These are phyloP conservation scores for Mucor circinelloides DNA, from an alignment of 371 early-diverging fungal genomes.

Conservation along the genomic window DNA sequence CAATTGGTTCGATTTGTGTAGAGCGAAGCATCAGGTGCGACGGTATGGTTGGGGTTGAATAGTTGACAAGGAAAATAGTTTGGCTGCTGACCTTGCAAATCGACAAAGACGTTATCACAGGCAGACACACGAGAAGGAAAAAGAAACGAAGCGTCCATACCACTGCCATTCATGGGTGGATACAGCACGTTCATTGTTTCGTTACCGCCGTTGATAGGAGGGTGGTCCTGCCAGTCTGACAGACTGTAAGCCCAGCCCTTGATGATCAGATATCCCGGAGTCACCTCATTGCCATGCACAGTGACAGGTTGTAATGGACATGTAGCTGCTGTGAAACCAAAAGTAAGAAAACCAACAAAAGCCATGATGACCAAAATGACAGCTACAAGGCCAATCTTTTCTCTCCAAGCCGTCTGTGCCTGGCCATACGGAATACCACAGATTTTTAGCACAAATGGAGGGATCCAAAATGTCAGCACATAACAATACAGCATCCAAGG, in stretches of 20 bases:
- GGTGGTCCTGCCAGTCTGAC: conserved; percentile 53
- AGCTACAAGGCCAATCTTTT: conserved; percentile 79
- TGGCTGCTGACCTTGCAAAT: conserved; percentile 39
- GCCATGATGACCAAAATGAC: conserved; percentile 58
- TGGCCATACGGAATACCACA: conserved; percentile 49
- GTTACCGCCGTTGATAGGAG: conserved; percentile 32
- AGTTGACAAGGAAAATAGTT: conserved; percentile 76
- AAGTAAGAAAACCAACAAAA: conserved; percentile 59
- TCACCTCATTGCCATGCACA: conserved; percentile 37
- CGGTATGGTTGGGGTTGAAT: conserved; percentile 49
- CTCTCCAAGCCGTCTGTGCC: conserved; percentile 81
- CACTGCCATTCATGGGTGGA: conserved; percentile 63
- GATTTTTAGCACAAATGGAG: conserved; percentile 11
- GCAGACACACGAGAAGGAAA: conserved; percentile 61
- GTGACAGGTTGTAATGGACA: conserved; percentile 47
- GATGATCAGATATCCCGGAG: conserved; percentile 49
- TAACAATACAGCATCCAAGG: conserved; percentile 57
- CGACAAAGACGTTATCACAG: conserved; percentile 61
- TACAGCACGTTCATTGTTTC: conserved; percentile 54
- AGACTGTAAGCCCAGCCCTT: conserved; percentile 60
- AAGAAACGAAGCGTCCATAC: conserved; percentile 58
- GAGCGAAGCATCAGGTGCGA: conserved; percentile 40
- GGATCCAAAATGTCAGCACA: conserved; percentile 59
- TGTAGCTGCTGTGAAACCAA: conserved; percentile 61
- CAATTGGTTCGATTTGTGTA: conserved; percentile 62